Conservation (phyloP, 2,329 filamentous ascomycete genomes). For the Cordyceps tenuipes region DNA sequence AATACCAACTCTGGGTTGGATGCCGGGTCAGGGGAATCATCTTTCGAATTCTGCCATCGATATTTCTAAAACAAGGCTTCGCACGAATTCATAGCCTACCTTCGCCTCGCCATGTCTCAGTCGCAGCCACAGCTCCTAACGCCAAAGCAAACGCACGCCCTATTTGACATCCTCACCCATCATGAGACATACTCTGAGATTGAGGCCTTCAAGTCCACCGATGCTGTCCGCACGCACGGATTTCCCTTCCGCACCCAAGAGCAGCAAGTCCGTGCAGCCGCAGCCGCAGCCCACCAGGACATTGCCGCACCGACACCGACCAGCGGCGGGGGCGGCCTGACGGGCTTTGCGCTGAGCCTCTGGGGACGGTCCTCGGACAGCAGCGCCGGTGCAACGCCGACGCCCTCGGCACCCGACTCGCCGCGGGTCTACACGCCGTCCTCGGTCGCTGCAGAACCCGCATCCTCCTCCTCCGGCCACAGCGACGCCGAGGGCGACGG, state of each 20-base stretch:
- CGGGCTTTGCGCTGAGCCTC: conserved; percentile 7
- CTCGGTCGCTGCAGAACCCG: not conserved
- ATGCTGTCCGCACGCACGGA: conserved; percentile 59
- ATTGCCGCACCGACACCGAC: conserved; percentile 13
- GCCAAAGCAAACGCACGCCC: conserved; percentile 38
- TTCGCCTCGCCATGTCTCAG: not conserved
- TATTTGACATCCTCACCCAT: conserved; percentile 54
- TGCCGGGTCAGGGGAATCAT: no score
- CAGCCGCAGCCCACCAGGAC: conserved; percentile 13
- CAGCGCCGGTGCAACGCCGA: conserved; percentile 1
- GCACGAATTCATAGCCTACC: no score
- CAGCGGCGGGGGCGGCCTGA: conserved; percentile 16
- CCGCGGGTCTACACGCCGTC: not conserved
- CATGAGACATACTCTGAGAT: conserved; percentile 59
- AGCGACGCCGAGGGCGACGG: conserved; percentile 20
- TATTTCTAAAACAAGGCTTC: no score
- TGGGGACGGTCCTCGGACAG: conserved; percentile 9
- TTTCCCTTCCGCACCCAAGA: conserved; percentile 48
- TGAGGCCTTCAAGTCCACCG: conserved; percentile 58
- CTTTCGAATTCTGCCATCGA: no score
- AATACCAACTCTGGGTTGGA: no score
- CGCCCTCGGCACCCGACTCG: conserved; percentile 6
- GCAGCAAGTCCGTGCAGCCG: not conserved
- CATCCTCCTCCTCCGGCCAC: not conserved
- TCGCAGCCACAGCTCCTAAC: conserved; percentile 17